phyloP scores from a whole-genome alignment of 2,329 filamentous ascomycete species.

The Xylariaceae sp. region DNA sequence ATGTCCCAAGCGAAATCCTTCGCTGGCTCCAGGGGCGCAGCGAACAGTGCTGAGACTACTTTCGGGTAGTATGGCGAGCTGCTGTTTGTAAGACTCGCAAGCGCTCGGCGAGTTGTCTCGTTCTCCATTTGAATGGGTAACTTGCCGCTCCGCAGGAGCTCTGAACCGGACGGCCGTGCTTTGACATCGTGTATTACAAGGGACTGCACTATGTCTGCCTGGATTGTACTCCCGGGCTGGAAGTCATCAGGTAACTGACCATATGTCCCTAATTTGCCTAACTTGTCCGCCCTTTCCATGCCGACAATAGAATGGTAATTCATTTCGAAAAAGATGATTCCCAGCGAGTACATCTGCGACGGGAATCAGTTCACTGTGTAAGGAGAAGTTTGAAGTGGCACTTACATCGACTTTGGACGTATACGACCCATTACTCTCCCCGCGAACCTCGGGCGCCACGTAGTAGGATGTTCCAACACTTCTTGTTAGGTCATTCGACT shows the following conservation, averaged over 20 bases:
- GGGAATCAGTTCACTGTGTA: slow-evolving; percentile 9
- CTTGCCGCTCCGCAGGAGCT: slow-evolving; percentile 84
- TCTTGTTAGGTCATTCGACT: slow-evolving; percentile 70
- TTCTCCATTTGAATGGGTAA: slow-evolving; percentile 92
- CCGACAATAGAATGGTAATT: slow-evolving; percentile 70
- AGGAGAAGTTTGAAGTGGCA: slow-evolving; percentile 25
- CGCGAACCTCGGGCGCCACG: slow-evolving; percentile 89
- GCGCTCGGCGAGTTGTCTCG: slow-evolving; percentile 83
- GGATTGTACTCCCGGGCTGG: slow-evolving; percentile 70
- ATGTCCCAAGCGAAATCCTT: slow-evolving; percentile 84
- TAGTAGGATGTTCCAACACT: slow-evolving; percentile 85
- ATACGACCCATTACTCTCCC: slow-evolving; percentile 76
- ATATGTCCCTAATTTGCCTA: slow-evolving; percentile 71
- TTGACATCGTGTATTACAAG: slow-evolving; percentile 83
- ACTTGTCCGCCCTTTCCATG: slow-evolving; percentile 68
- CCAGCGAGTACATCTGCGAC: slow-evolving; percentile 86
- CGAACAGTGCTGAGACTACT: slow-evolving; percentile 85
- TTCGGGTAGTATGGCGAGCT: slow-evolving; percentile 89
- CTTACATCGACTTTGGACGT: slow-evolving; percentile 89
- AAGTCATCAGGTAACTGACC: slow-evolving; percentile 78
- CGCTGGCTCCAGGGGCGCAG: slow-evolving; percentile 75
- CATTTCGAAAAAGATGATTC: slow-evolving; percentile 99
- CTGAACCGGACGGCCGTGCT: slow-evolving; percentile 80
- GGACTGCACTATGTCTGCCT: slow-evolving; percentile 79
- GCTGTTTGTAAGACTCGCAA: slow-evolving; percentile 81